Percentiles rank a stretch among this genome's conserved stretches.
Conservation (phyloP, 257 asterid species). For the Solanum lycopersicoides region DNA sequence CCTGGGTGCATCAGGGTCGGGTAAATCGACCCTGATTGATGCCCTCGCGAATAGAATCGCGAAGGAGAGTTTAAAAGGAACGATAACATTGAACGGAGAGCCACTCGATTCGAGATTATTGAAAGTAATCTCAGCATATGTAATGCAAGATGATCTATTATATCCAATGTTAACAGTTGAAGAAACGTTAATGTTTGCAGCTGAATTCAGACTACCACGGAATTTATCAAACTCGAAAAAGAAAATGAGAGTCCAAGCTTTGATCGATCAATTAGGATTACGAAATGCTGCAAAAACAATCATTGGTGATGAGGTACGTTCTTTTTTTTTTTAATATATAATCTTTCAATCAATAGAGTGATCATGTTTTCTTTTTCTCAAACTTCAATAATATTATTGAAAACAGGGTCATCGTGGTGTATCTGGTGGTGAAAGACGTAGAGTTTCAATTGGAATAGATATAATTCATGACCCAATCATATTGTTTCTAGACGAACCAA, state of each 20-base stretch:
- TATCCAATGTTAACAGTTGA: conserved; percentile 81
- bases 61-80: conserved; percentile 65
- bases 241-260: conserved; percentile 10
- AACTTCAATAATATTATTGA: neutral
- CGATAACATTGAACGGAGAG: conserved; percentile 49
- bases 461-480: conserved; percentile 77
- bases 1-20: conserved; percentile 76
- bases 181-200: conserved; percentile 75
- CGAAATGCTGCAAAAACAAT: conserved; percentile 19
- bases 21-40: conserved; percentile 64
- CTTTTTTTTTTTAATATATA: neutral
- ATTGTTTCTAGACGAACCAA: conserved; percentile 71
- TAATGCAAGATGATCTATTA: conserved; percentile 73
- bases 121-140: conserved; percentile 70
- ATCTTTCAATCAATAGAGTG: neutral
- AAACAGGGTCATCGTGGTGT: conserved; percentile 48
- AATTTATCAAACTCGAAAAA: conserved; percentile 9
- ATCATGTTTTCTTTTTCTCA: neutral
- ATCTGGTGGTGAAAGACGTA: conserved; percentile 57
- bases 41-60: conserved; percentile 62
- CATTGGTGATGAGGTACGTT: conserved; percentile 21
- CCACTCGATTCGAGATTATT: conserved; percentile 42
- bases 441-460: conserved; percentile 80
- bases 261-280: conserved; percentile 22
- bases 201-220: conserved; percentile 64